Evolutionary conservation across 2,329 filamentous ascomycete species (phyloP).

Genomic region (Stachybotrys elegans): DNA sequence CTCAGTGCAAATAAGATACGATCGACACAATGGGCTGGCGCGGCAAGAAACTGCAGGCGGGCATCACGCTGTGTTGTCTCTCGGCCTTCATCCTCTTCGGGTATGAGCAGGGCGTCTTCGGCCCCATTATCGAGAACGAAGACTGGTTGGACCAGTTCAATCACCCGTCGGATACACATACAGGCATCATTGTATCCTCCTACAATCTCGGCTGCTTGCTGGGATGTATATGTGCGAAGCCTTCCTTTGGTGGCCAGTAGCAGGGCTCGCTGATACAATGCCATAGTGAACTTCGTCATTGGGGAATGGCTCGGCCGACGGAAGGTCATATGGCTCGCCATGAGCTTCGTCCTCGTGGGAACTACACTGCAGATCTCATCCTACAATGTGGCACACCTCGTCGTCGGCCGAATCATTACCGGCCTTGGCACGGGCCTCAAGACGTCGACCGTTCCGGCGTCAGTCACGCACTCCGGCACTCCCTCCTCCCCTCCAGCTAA

Average conservation of each 20-base stretch:
- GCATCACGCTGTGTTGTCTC: no score
- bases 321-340: constrained; percentile 50
- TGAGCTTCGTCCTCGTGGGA: constrained; percentile 51
- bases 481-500: neutral
- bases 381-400: constrained; percentile 38
- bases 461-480: no score
- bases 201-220: constrained; percentile 38
- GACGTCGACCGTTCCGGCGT: constrained; percentile 32
- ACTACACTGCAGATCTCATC: constrained; percentile 51
- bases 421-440: constrained; percentile 42
- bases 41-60: no score
- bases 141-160: constrained; percentile 32
- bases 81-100: constrained; percentile 26
- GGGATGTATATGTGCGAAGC: no score
- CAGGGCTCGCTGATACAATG: no score
- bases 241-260: constrained; percentile 6
- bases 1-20: no score
- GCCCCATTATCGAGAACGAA: constrained; percentile 38
- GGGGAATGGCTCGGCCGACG: constrained; percentile 46
- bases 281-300: constrained; percentile 34
- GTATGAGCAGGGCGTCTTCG: constrained; percentile 45
- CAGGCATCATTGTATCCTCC: constrained; percentile 23
- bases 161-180: constrained; percentile 18
- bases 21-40: no score
- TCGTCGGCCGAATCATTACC: constrained; percentile 43